Evolutionary conservation across 2,329 filamentous ascomycete species (phyloP), one percentile per base, ranked within the genome.

Genomic region (Verruconis gallopava): DNA sequence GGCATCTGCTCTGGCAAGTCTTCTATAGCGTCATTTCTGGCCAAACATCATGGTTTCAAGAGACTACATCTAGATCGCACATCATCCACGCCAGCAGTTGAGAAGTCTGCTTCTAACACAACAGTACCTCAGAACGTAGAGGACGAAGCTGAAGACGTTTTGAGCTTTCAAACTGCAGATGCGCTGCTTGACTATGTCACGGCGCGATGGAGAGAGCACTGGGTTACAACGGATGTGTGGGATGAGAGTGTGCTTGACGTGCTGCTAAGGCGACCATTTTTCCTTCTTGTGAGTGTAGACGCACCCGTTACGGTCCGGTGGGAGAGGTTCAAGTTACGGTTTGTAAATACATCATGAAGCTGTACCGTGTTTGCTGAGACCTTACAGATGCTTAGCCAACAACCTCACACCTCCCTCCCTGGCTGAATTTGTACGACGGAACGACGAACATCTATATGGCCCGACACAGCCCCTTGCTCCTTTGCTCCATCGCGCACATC

Each of bases 1-100:
- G 88, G 84, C 55, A 89, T 95, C 53, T 96, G 88, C 66, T 79
- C 89, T 38, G 91, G 91, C 54, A 96, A 95, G 66, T 79, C 78
- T 57, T 85, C 85, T 6, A 84, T 96, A 49, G 86, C 86, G 44
- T 75, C 84, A 42, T 95, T 93, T 58, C 75, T 98, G 5, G 75
- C 88, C 49, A 74, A 86, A 48, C 75, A 88, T 49, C 82, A 95
- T 61, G 77, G 75, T 47, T 98, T 96, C 63, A 77, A 73, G 46
- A 75, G 75, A 37, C 72, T 95, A 44, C 71, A 75, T 51, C 69
- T 94, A 21, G 61, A 57, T 34, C 57, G 54, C 22, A 55, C 52
- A 12, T 30, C 42, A 18, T 44, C 53, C 14, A 64, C 60, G 2
- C 60, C 65, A 18, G 47, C 53, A 3, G 57, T 66, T 17, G 62